A percentile compares a stretch with the other conserved stretches of the same genome.
These are phyloP conservation scores for Diddensiella transvaalensis DNA, from an alignment of 805 yeast genomes.

Conservation along the genomic window DNA sequence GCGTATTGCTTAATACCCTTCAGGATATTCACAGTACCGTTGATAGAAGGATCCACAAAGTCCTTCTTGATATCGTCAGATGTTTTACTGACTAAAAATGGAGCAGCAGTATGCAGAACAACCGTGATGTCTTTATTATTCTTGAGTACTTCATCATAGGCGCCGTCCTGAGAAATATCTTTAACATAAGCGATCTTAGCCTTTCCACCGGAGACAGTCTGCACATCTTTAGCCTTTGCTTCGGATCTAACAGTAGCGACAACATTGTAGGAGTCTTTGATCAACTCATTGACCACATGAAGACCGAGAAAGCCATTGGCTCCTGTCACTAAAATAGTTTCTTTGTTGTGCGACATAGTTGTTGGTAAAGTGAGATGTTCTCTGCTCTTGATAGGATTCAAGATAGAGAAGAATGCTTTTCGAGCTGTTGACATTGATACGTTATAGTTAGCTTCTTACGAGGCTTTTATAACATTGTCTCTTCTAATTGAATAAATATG, in stretches of 20 bases:
- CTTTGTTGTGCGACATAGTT: too few species aligned
- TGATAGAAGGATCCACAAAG: constrained; percentile 42
- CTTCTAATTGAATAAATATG: too few species aligned
- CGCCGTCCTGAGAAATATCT: constrained; percentile 39
- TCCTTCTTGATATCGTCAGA: constrained; percentile 37
- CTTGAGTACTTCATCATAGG: constrained; percentile 43
- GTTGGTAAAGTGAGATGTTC: too few species aligned
- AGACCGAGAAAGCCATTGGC: constrained; percentile 47
- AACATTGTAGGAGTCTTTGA: constrained; percentile 40
- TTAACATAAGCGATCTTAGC: constrained; percentile 26
- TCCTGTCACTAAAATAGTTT: constrained; percentile 41
- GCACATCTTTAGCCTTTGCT: constrained; percentile 38
- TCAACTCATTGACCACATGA: constrained; percentile 37
- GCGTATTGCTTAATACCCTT: constrained; percentile 38
- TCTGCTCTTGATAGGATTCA: too few species aligned
- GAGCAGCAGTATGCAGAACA: constrained; percentile 42
- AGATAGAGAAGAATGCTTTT: too few species aligned
- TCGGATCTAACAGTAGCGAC: constrained; percentile 53
- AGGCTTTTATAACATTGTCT: too few species aligned
- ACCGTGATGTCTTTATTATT: constrained; percentile 29
- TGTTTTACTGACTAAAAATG: constrained; percentile 31
- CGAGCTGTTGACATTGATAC: too few species aligned
- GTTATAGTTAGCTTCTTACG: too few species aligned
- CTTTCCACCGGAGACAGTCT: constrained; percentile 27
- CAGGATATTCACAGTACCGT: constrained; percentile 43